phyloP scores from a whole-genome alignment of 257 asterid genomes.

The Ilex asprella region DNA sequence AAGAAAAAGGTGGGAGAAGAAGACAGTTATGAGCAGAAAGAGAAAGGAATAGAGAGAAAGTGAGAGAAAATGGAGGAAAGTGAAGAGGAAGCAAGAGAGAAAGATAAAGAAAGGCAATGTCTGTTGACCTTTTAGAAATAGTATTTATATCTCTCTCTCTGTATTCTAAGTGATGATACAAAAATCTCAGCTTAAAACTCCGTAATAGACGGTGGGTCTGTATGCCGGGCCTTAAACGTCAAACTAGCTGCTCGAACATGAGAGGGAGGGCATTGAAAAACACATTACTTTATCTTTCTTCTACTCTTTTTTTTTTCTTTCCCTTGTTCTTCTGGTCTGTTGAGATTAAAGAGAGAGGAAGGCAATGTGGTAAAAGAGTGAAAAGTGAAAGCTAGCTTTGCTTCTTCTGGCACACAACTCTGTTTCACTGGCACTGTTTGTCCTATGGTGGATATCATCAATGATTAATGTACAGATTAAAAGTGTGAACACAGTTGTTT shows the following conservation, averaged over 20 bases:
- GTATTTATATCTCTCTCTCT: not conserved
- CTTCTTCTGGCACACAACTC: conserved; percentile 19
- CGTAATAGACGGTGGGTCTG: conserved; percentile 27
- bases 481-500: not conserved
- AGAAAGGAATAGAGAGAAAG: conserved; percentile 3
- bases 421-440: conserved; percentile 26
- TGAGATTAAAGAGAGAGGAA: conserved; percentile 9
- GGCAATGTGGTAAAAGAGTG: conserved; percentile 1
- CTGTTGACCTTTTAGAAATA: conserved; percentile 36
- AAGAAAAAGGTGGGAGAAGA: conserved; percentile 7
- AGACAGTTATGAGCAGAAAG: conserved; percentile 5
- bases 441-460: conserved; percentile 21
- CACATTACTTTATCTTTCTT: not conserved
- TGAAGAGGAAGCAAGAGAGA: conserved; percentile 35
- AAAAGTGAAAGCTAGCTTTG: conserved; percentile 17
- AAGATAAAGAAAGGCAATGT: conserved; percentile 28
- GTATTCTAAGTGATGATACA: not conserved
- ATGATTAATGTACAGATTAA: conserved; percentile 26
- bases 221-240: conserved; percentile 29
- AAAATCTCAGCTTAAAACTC: conserved; percentile 1
- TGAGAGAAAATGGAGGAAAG: conserved; percentile 32
- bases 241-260: conserved; percentile 8
- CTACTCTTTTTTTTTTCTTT: not conserved
- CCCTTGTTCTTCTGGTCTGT: not conserved
- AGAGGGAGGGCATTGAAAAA: not conserved